These are phyloP conservation scores for Fraxinus quadrangulata DNA, from an alignment of 257 asterid species.

Conservation along the genomic window DNA sequence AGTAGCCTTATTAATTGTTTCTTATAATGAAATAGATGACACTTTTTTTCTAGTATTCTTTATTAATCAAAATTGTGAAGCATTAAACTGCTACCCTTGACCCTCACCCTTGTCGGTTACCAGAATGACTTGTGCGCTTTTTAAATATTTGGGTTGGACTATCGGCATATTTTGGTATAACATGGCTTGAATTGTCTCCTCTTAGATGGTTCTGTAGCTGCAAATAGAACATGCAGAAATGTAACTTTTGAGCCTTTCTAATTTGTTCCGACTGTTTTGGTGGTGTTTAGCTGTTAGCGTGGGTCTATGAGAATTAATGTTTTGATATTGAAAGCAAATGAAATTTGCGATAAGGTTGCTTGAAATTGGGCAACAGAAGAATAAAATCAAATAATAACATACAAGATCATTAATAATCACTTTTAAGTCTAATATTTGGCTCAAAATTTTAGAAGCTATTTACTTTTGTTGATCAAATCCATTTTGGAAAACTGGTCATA, in stretches of 20 bases:
- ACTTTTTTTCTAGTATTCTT: background rate
- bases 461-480: background rate
- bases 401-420: background rate
- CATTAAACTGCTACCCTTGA: background rate
- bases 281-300: slow-evolving; percentile 8
- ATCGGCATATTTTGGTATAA: slow-evolving; percentile 12
- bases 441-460: background rate
- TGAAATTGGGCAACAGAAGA: slow-evolving; percentile 11
- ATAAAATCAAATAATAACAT: slow-evolving; percentile 8
- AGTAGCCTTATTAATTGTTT: slow-evolving; percentile 17
- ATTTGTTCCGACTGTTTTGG: slow-evolving; percentile 15
- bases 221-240: slow-evolving; percentile 3
- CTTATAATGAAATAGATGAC: slow-evolving; percentile 27
- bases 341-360: slow-evolving; percentile 11
- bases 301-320: background rate
- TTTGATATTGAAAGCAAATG: background rate
- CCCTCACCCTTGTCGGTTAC: background rate
- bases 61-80: background rate
- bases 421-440: background rate
- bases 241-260: slow-evolving; percentile 5
- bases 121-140: background rate
- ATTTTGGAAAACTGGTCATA: background rate
- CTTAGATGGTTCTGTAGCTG: slow-evolving; percentile 11
- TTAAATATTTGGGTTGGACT: slow-evolving; percentile 24
- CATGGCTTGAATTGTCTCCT: background rate